Percentiles rank a stretch among this genome's conserved stretches.
Conservation (phyloP, 2,329 filamentous ascomycete genomes). For the Conoideocrella luteorostrata region DNA sequence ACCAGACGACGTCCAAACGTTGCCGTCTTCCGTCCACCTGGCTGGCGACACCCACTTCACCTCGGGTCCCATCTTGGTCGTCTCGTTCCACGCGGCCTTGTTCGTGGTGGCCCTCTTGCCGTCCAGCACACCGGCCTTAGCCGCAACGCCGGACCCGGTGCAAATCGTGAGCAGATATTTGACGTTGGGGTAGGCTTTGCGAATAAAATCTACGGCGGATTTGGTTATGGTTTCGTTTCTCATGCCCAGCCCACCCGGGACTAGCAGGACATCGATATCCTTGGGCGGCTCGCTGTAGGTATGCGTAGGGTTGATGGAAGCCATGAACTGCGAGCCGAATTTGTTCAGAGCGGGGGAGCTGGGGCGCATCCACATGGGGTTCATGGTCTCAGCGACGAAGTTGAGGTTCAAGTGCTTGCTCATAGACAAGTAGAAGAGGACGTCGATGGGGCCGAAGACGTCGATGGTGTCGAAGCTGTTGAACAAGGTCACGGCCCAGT, state of each 20-base stretch:
- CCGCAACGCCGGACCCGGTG: slow-evolving; percentile 54
- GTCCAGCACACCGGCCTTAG: slow-evolving; percentile 52
- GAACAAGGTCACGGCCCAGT: slow-evolving; percentile 7
- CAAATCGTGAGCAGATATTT: slow-evolving; percentile 59
- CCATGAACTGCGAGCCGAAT: slow-evolving; percentile 22
- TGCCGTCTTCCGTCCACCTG: slow-evolving; percentile 58
- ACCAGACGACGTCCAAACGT: slow-evolving; percentile 59
- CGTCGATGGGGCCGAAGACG: slow-evolving; percentile 38
- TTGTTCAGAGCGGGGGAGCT: slow-evolving; percentile 13
- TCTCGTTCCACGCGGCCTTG: slow-evolving; percentile 47
- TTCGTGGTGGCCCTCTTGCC: slow-evolving; percentile 58
- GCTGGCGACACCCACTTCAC: slow-evolving; percentile 55
- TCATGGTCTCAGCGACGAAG: slow-evolving; percentile 30
- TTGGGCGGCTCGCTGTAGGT: slow-evolving; percentile 45
- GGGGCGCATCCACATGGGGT: slow-evolving; percentile 30
- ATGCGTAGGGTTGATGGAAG: slow-evolving; percentile 32
- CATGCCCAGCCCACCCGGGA: slow-evolving; percentile 55
- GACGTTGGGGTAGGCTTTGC: slow-evolving; percentile 35
- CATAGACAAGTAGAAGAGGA: slow-evolving; percentile 32
- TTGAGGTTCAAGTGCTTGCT: slow-evolving; percentile 28
- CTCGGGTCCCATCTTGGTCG: slow-evolving; percentile 36
- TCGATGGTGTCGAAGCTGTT: slow-evolving; percentile 17
- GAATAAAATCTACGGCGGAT: slow-evolving; percentile 34
- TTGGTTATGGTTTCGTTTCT: slow-evolving; percentile 20
- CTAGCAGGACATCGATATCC: slow-evolving; percentile 48